Base-by-base conservation (phyloP, 805 yeast species). In the Kregervanrija pseudodelftensis region DNA sequence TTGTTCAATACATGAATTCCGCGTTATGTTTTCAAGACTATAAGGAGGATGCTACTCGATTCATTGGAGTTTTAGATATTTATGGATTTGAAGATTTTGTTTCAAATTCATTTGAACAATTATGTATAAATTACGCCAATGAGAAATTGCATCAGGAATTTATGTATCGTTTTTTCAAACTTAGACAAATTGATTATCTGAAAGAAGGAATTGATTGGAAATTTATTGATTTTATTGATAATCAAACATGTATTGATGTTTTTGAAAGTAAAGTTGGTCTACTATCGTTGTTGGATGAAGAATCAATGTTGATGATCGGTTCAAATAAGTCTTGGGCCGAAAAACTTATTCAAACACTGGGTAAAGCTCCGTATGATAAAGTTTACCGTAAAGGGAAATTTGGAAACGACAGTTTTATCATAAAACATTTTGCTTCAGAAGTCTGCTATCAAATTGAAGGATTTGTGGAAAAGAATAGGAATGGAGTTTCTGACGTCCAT, bases 71-170 rank as follows among this genome's bases (percentile, higher is more conserved):
- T 30, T 74, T 91, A 56, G 99, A 91, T 82, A 91, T 91, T 56
- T 91, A 91, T 60, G 99, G 99, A 17, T 91, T 91, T 64, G 99
- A 91, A 67, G 97, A 91, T 66, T 91, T 91, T 63, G 90, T 87
- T 54, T 81, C 78, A 58, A 91, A 91, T 68, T 89, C 96, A 8
- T 91, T 91, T 59, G 99, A 91, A 67, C 99, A 91, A 66, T 91
- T 91, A 66, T 91, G 99, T 70, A 90, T 90, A 67, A 90, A 90
- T 64, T 90, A 90, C 64, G 96, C 97, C 39, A 90, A 90, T 66
- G 99, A 91, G 69, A 91, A 91, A 67, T 74, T 91, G 56, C 98
- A 91, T 66, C 98, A 91, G 66, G 97, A 91, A 64, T 91, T 91
- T 67, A 91, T 90, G 58, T 97, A 88, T 69, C 97, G 91, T 59